Base-by-base conservation (phyloP, 2,329 filamentous ascomycete species). In the Erysiphe neolycopersici region DNA sequence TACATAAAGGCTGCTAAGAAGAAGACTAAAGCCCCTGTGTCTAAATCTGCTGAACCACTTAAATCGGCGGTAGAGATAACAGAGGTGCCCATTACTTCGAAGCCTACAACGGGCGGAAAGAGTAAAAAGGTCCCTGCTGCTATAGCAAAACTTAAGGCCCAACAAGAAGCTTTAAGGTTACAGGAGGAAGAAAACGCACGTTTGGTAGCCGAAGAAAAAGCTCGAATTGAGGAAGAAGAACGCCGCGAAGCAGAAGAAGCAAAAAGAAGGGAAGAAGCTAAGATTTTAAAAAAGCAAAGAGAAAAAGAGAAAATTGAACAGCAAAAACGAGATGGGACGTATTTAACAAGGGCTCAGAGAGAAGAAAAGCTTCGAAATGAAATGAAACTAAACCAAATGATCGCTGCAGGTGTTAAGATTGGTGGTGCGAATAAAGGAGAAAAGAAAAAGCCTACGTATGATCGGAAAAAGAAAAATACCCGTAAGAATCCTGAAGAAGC, bases 301-400 rank as follows among this genome's bases (percentile, higher is more conserved):
- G 82, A 91, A 54, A 87, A 80, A 65, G 79, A 85, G 59, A 81
- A 71, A 60, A 76, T 87, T 47, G 82, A 89, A 56, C 77, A 87
- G 62, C 70, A 83, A 45, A 89, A 87, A 69, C 82, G 79, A 59
- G 80, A 84, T 58, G 82, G 82, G 58, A 87, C 82, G 56, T 87
- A 79, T 61, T 63, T 87, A 54, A 87, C 81, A 50, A 85, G 87
- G 61, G 80, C 81, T 13, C 80, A 91, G 58, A 80, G 76, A 56
- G 79, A 85, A 53, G 79, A 81, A 56, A 82, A 83, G 62, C 75
- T 76, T 19, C 71, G 75, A 53, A 78, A 81, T 52, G 79, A 87
- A 61, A 65, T 75, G 53, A 83, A 84, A 53, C 62, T 87, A 44
- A 76, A 89, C 64, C 82, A 89, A 60, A 84, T 89, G 79, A 63